Conservation (phyloP, 2,329 filamentous ascomycete genomes). For the Colletotrichum lindemuthianum region DNA sequence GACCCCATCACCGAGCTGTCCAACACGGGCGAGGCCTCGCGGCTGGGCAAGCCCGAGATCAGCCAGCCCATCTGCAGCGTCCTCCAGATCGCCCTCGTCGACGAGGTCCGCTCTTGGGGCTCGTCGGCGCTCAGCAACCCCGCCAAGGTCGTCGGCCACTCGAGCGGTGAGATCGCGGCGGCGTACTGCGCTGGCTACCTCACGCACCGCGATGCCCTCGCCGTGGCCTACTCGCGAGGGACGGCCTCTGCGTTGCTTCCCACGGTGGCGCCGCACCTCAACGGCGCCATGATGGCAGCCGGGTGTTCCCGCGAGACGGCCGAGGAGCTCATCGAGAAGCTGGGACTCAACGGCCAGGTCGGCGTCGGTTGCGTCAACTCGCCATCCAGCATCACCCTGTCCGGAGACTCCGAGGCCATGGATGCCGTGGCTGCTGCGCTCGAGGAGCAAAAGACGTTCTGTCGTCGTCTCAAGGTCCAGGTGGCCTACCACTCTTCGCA, state of each 20-base stretch:
- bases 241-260: neutral
- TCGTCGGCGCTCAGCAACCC: constrained; percentile 46
- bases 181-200: constrained; percentile 42
- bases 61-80: constrained; percentile 55
- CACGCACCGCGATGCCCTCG: neutral
- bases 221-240: constrained; percentile 13
- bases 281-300: constrained; percentile 26
- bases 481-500: constrained; percentile 39
- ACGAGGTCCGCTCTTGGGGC: constrained; percentile 54
- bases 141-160: constrained; percentile 47
- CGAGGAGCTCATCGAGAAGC: neutral
- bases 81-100: constrained; percentile 57
- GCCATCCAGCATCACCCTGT: constrained; percentile 39
- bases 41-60: constrained; percentile 50
- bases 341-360: neutral
- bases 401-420: constrained; percentile 7
- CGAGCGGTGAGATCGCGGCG: constrained; percentile 51
- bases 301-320: constrained; percentile 1
- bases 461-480: constrained; percentile 42
- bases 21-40: constrained; percentile 31
- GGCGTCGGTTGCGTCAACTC: constrained; percentile 40
- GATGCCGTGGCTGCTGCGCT: constrained; percentile 45
- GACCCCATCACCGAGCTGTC: constrained; percentile 16
- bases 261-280: neutral
- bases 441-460: constrained; percentile 52